These are phyloP conservation scores for Panicum miliaceum DNA, from an alignment of 176 grass and related monocot genomes.

Conservation along the genomic window DNA sequence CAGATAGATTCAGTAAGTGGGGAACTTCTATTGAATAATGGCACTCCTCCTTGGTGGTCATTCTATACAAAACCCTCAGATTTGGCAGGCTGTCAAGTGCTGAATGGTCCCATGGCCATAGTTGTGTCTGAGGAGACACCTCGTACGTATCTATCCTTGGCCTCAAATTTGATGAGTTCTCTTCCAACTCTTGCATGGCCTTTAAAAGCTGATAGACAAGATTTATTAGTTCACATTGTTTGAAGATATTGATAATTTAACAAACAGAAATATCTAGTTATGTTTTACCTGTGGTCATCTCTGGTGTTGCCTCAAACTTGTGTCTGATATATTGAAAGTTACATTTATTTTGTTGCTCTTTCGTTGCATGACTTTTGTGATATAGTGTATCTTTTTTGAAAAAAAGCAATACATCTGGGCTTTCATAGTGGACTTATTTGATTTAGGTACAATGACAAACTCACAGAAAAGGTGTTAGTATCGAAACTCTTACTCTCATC, in stretches of 20 bases:
- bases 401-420: not conserved
- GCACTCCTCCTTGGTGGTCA: constrained; percentile 87
- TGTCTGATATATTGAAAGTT: not conserved
- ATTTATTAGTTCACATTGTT: not conserved
- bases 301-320: not conserved
- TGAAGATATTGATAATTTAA: not conserved
- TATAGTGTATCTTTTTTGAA: not conserved
- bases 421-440: not conserved
- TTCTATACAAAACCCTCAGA: constrained; percentile 69
- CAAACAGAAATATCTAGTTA: not conserved
- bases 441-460: not conserved
- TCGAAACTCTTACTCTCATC: no score
- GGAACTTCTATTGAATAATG: constrained; percentile 71
- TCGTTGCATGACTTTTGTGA: not conserved
- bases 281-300: not conserved
- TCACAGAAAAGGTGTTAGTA: not conserved
- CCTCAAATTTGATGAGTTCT: constrained; percentile 15
- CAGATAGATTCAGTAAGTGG: constrained; percentile 83
- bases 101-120: constrained; percentile 87
- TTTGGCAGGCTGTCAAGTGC: constrained; percentile 65
- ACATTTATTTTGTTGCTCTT: not conserved
- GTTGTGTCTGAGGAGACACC: constrained; percentile 98
- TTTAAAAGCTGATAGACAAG: constrained; percentile 4
- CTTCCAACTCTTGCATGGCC: not conserved
- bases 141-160: constrained; percentile 60